These are phyloP conservation scores for Diaporthe sp. DNA, from an alignment of 2,329 filamentous ascomycete genomes.

Conservation along the genomic window DNA sequence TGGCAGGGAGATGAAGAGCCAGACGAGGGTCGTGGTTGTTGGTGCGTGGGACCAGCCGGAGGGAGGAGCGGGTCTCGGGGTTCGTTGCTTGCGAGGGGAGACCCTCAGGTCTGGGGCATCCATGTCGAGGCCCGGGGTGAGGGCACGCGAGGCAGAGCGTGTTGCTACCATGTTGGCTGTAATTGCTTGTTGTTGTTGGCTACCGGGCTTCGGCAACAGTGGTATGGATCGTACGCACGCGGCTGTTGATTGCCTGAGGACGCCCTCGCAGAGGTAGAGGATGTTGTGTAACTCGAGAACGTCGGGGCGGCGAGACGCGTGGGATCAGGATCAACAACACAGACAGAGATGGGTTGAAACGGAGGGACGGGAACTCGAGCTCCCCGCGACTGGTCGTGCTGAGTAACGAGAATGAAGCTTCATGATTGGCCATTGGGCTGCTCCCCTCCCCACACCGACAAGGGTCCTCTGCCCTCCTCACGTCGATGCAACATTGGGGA, in stretches of 20 bases:
- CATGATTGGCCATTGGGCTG: neutral
- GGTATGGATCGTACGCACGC: neutral
- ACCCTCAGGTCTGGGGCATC: constrained; percentile 27
- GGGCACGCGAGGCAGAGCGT: constrained; percentile 39
- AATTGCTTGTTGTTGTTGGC: neutral
- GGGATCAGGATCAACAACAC: constrained; percentile 2
- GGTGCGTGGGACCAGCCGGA: constrained; percentile 63
- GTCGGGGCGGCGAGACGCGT: neutral
- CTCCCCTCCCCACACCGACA: neutral
- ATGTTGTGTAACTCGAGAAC: neutral
- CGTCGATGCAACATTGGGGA: constrained; percentile 11
- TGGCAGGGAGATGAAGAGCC: constrained; percentile 82
- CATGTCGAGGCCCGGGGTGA: constrained; percentile 35
- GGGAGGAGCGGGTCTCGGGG: constrained; percentile 28
- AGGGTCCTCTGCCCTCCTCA: constrained; percentile 9
- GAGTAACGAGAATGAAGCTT: neutral
- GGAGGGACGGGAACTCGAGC: constrained; percentile 17
- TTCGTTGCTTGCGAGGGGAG: constrained; percentile 29
- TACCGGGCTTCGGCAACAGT: neutral
- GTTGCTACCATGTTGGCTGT: constrained; percentile 38
- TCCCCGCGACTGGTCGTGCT: constrained; percentile 3
- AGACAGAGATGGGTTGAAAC: constrained; percentile 16
- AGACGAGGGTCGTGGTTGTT: constrained; percentile 67
- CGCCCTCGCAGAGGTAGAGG: constrained; percentile 4
- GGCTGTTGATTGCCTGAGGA: neutral